Evolutionary conservation across 257 asterid species (phyloP).

Genomic region (Solanum etuberosum): DNA sequence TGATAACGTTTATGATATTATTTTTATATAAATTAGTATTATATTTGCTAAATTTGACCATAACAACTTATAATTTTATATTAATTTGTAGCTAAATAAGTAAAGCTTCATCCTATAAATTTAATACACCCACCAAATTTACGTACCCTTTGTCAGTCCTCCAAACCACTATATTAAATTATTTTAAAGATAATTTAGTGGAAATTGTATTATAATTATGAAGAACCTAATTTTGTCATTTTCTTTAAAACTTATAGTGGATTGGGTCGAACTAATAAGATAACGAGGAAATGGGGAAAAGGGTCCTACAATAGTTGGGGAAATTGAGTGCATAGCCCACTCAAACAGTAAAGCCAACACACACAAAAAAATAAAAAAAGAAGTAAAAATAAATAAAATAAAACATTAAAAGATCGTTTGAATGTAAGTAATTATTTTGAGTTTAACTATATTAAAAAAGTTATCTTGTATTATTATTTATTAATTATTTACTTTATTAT

Average conservation of each 20-base stretch:
- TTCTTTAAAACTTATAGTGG: not conserved
- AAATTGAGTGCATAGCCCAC: not conserved
- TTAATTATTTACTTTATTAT: not conserved
- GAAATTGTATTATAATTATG: not conserved
- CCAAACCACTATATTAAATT: not conserved
- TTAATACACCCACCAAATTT: not conserved
- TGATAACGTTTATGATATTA: not conserved
- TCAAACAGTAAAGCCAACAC: not conserved
- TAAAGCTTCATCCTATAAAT: not conserved
- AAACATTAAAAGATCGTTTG: too few relatives aligned
- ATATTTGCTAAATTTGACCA: not conserved
- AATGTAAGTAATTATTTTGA: not conserved
- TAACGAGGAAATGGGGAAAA: not conserved
- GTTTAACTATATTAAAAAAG: not conserved
- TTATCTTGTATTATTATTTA: not conserved
- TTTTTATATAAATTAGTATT: not conserved
- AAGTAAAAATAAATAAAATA: not conserved
- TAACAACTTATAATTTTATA: not conserved
- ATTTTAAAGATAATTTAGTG: not conserved
- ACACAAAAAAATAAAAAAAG: not conserved
- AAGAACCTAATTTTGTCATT: not conserved
- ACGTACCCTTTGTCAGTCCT: not conserved
- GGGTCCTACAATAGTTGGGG: not conserved
- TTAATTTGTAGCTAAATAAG: not conserved
- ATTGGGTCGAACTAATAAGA: not conserved